Conservation (phyloP, 2,329 filamentous ascomycete species). For the Trichophyton schoenleinii region DNA sequence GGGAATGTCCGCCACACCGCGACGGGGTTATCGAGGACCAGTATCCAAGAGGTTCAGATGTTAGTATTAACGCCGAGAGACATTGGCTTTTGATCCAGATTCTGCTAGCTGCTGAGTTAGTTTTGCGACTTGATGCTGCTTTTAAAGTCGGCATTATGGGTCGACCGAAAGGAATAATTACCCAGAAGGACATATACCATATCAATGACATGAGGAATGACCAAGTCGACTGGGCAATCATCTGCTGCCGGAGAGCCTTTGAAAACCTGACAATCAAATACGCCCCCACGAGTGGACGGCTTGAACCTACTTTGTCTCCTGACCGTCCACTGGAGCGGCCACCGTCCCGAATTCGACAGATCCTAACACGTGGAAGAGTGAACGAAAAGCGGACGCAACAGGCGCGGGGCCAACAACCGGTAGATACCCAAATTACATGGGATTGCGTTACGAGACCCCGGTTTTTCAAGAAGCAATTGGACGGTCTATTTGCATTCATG, state of each 20-base stretch:
- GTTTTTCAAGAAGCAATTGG: constrained; percentile 32
- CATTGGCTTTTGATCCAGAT: constrained; percentile 45
- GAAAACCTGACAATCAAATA: constrained; percentile 37
- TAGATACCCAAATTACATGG: constrained; percentile 19
- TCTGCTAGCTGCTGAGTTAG: constrained; percentile 41
- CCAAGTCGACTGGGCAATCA: constrained; percentile 46
- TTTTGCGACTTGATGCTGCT: constrained; percentile 41
- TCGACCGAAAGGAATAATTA: constrained; percentile 30
- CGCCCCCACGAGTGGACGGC: background rate
- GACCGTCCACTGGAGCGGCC: background rate
- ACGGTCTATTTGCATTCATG: constrained; percentile 41
- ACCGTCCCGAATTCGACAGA: background rate
- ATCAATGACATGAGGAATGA: constrained; percentile 37
- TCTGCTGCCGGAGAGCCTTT: constrained; percentile 41
- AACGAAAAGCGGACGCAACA: background rate
- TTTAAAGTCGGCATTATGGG: constrained; percentile 31
- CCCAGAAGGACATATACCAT: constrained; percentile 31
- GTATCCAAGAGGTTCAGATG: constrained; percentile 12
- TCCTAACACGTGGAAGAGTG: background rate
- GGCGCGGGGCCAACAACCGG: background rate
- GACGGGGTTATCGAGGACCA: constrained; percentile 20
- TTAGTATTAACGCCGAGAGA: constrained; percentile 27
- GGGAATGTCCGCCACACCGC: constrained; percentile 26
- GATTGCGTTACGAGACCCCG: constrained; percentile 27
- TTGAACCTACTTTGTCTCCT: background rate